Conservation (phyloP, 2,329 filamentous ascomycete genomes). For the Fusarium sp. region DNA sequence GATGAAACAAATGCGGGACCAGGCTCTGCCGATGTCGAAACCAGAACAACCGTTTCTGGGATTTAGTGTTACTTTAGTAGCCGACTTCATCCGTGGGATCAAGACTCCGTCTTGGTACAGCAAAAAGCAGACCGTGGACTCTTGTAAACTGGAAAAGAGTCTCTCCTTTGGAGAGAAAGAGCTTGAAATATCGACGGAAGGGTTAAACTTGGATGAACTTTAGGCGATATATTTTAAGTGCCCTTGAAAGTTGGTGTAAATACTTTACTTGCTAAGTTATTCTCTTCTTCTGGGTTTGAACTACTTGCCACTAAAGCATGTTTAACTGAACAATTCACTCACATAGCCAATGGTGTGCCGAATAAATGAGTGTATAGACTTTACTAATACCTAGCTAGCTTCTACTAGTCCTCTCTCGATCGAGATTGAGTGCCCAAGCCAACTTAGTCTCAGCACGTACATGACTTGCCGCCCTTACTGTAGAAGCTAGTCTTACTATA, state of each 20-base stretch:
- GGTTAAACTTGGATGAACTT: background rate
- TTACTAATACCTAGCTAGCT: background rate
- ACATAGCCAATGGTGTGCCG: background rate
- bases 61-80: background rate
- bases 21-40: background rate
- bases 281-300: background rate
- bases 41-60: background rate
- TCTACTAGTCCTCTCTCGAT: background rate
- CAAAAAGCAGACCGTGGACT: background rate
- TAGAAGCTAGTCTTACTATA: background rate
- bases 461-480: background rate
- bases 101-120: background rate
- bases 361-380: background rate
- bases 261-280: background rate
- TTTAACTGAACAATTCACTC: too few species aligned
- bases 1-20: background rate
- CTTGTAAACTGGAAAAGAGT: background rate
- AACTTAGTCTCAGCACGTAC: background rate
- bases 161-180: background rate
- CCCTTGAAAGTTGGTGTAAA: background rate
- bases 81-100: background rate
- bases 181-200: background rate
- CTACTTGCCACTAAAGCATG: background rate
- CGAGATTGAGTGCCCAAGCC: background rate
- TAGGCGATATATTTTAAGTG: rapidly evolving